A percentile compares a stretch with the other conserved stretches of the same genome.
phyloP scores from a whole-genome alignment of 2,329 filamentous ascomycete genomes.

The Colletotrichum horii region DNA sequence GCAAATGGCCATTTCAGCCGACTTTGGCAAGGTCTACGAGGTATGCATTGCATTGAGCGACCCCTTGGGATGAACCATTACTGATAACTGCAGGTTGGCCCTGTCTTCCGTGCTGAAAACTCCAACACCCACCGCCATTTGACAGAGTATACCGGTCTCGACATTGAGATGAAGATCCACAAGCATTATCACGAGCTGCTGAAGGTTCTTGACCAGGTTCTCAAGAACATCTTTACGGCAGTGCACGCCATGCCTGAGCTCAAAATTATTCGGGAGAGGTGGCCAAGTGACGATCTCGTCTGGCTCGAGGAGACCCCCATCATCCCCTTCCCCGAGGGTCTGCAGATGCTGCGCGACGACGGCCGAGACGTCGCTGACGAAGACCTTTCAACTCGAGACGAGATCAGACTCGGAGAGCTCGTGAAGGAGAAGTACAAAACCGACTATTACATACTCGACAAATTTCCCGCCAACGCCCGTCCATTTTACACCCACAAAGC shows the following conservation, averaged over 20 bases:
- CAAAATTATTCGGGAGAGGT: slow-evolving; percentile 80
- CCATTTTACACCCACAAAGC: slow-evolving; percentile 94
- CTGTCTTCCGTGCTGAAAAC: slow-evolving; percentile 93
- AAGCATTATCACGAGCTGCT: slow-evolving; percentile 91
- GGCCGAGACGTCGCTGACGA: slow-evolving; percentile 78
- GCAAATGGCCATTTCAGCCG: slow-evolving; percentile 89
- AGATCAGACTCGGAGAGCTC: slow-evolving; percentile 83
- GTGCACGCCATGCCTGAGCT: slow-evolving; percentile 67
- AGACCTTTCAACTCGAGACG: slow-evolving; percentile 83
- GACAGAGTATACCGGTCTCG: slow-evolving; percentile 92
- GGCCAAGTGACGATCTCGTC: slow-evolving; percentile 84
- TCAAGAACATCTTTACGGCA: slow-evolving; percentile 71
- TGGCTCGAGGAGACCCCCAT: slow-evolving; percentile 87
- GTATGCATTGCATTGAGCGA: slow-evolving; percentile 30
- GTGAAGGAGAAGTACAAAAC: slow-evolving; percentile 87
- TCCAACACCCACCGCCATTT: slow-evolving; percentile 94
- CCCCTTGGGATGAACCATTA: neutral
- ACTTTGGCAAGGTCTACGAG: slow-evolving; percentile 89
- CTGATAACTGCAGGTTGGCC: slow-evolving; percentile 59
- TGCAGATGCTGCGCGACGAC: slow-evolving; percentile 83
- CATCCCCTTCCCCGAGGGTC: slow-evolving; percentile 79
- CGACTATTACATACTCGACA: slow-evolving; percentile 94
- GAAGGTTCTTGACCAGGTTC: slow-evolving; percentile 75
- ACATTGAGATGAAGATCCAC: slow-evolving; percentile 91
- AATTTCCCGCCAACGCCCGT: slow-evolving; percentile 83